Conservation (phyloP, 768 basidiomycete species). For the Suillus tomentosus region DNA sequence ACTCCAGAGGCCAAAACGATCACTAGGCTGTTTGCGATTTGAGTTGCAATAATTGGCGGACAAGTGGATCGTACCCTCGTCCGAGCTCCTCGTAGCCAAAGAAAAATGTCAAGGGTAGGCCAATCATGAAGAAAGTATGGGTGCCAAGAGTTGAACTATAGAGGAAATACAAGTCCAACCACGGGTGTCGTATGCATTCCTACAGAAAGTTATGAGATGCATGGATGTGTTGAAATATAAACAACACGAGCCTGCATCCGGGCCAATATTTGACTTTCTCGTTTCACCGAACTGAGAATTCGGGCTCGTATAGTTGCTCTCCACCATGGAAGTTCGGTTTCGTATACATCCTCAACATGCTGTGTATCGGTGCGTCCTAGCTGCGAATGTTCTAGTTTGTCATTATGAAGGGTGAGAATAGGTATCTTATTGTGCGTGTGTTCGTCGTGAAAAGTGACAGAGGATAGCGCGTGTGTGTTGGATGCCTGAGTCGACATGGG, state of each 20-base stretch:
- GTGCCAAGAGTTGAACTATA: slow-evolving; percentile 80
- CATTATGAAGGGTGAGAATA: neutral
- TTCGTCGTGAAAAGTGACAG: neutral
- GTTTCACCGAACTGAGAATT: slow-evolving; percentile 53
- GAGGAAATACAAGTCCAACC: slow-evolving; percentile 81
- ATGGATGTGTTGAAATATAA: slow-evolving; percentile 10
- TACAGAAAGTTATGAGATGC: slow-evolving; percentile 22
- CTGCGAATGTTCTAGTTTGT: neutral
- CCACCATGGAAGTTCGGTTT: slow-evolving; percentile 65
- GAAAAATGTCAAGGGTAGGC: slow-evolving; percentile 85
- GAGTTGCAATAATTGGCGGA: slow-evolving; percentile 19
- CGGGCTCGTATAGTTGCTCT: slow-evolving; percentile 56
- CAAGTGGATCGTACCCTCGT: slow-evolving; percentile 51
- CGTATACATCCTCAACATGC: slow-evolving; percentile 55
- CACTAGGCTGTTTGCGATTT: slow-evolving; percentile 49
- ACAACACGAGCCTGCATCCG: slow-evolving; percentile 64
- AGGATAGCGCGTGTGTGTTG: neutral
- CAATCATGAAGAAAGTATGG: slow-evolving; percentile 92
- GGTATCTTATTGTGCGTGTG: neutral
- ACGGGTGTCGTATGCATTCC: slow-evolving; percentile 60
- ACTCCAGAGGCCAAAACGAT: slow-evolving; percentile 77
- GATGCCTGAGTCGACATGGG: neutral
- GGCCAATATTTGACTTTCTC: slow-evolving; percentile 64
- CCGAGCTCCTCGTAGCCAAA: slow-evolving; percentile 78
- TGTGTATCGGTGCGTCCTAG: neutral